Evolutionary conservation across 768 basidiomycete species (phyloP).

Genomic region (Krasilnikovozyma curviuscula): DNA sequence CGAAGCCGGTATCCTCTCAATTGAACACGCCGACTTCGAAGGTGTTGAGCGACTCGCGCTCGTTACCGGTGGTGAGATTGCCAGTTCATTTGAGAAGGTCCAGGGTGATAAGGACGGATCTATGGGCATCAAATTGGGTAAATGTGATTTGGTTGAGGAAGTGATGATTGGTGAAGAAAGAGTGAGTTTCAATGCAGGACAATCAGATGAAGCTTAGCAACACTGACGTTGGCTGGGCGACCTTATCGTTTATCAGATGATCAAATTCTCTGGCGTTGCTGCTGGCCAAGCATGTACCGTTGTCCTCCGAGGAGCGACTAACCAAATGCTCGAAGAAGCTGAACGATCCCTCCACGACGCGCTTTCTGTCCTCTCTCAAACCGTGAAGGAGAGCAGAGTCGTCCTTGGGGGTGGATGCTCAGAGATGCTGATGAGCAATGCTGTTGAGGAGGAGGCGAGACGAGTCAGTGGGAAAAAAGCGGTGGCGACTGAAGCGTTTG

Average conservation of each 20-base stretch:
- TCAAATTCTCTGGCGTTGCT: constrained; percentile 98
- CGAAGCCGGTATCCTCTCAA: constrained; percentile 84
- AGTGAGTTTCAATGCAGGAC: constrained; percentile 34
- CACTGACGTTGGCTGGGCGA: no score
- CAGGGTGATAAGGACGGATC: no score
- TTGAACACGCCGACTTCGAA: constrained; percentile 98
- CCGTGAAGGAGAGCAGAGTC: constrained; percentile 86
- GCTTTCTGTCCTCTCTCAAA: constrained; percentile 89
- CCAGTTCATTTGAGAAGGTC: constrained; percentile 80
- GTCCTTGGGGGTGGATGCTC: constrained; percentile 93
- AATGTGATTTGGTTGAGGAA: constrained; percentile 89
- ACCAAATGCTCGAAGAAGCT: constrained; percentile 98
- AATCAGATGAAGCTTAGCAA: no score
- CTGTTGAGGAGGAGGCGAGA: constrained; percentile 71
- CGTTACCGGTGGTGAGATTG: constrained; percentile 94
- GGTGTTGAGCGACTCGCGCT: constrained; percentile 89
- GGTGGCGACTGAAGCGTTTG: constrained; percentile 82
- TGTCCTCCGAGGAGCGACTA: constrained; percentile 87
- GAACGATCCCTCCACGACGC: constrained; percentile 96
- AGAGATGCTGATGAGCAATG: constrained; percentile 94
- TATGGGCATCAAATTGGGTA: constrained; percentile 85
- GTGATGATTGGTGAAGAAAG: constrained; percentile 99
- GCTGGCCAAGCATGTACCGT: constrained; percentile 96
- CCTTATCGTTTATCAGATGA: constrained; percentile 45
- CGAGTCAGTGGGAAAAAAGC: constrained; percentile 85